Evolutionary conservation across 768 basidiomycete species (phyloP), one percentile per base, ranked within the genome.

Genomic region (Phylloporus arenicola): DNA sequence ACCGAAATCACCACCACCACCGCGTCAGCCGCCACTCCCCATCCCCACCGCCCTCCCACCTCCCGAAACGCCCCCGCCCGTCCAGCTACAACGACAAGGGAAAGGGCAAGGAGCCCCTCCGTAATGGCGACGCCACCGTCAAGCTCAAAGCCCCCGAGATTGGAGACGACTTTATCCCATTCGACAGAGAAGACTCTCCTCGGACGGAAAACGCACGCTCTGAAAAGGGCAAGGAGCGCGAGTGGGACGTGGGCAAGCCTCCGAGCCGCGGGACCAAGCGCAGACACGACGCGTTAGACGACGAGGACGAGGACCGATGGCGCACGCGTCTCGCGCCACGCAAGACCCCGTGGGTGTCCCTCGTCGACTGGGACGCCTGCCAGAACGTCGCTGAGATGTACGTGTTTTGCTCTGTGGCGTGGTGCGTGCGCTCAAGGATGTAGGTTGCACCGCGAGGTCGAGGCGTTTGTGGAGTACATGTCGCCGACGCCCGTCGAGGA

Each of bases 381-480:
- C 72, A 70, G 45, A 90, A 89, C 62, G 86, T 91, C 47, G 84
- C 89, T 13, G 88, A 94, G 64, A 75, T 94, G 92, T 93, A 58
- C 49, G 86, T 78, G 12, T 43, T 46, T 12, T 12, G n/a, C 16
- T 19, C 22, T 38, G 25, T 45, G 45, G 42, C 27, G 13, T 17
- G 5, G 4, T 19, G 19, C 27, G 42, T 24, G 1, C 47, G 49
- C 63, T 41, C 22, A 33, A 48, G 9, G 49, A 17, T 17, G 5
- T 33, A 94, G 95, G 79, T 68, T 98, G 48, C 89, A 96, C 61
- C 70, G 73, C 14, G 96, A 99, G 68, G 88, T 96, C 6, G 75
- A 82, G 48, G 85, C 92, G 0, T 97, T 92, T 61, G 81, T 86
- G 19, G 70, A 78, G 6, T 96, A 90, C 76, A 89, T 98, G 67